A percentile compares a stretch with the other conserved stretches of the same genome.
These are phyloP conservation scores for Phytophthora pseudosyringae DNA, from an alignment of 352 stramenopile genomes.

Conservation along the genomic window DNA sequence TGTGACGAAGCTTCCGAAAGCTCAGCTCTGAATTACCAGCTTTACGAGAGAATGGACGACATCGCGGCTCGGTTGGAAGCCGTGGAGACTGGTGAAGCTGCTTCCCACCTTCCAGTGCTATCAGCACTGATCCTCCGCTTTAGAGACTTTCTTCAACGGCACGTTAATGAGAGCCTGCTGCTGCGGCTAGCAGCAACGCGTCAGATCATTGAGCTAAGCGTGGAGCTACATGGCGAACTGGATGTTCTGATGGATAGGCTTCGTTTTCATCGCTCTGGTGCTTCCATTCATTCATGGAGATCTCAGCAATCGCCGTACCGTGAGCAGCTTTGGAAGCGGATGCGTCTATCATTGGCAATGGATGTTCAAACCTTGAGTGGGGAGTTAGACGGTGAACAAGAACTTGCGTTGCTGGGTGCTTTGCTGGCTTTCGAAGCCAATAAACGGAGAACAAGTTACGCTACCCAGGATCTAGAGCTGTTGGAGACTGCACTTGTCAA, in stretches of 20 bases:
- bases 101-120: slow-evolving; percentile 11
- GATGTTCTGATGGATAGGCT: slow-evolving; percentile 31
- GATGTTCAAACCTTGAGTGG: slow-evolving; percentile 23
- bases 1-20: slow-evolving; percentile 38
- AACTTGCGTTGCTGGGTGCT: slow-evolving; percentile 19
- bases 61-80: slow-evolving; percentile 25
- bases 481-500: slow-evolving; percentile 24
- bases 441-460: slow-evolving; percentile 30
- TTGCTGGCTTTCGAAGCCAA: slow-evolving; percentile 34
- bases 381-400: slow-evolving; percentile 24
- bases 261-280: slow-evolving; percentile 14
- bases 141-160: slow-evolving; percentile 32
- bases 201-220: slow-evolving; percentile 25
- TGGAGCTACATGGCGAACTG: slow-evolving; percentile 26
- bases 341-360: slow-evolving; percentile 28
- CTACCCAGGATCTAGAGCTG: slow-evolving; percentile 17
- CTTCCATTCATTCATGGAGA: slow-evolving; percentile 38
- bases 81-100: slow-evolving; percentile 9
- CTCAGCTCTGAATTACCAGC: slow-evolving; percentile 32
- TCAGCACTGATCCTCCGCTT: slow-evolving; percentile 29
- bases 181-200: slow-evolving; percentile 35
- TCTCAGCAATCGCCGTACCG: slow-evolving; percentile 16
- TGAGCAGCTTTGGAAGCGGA: slow-evolving; percentile 34
- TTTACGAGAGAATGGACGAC: slow-evolving; percentile 38
- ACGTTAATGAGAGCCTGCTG: slow-evolving; percentile 32